phyloP scores from a whole-genome alignment of 805 yeast genomes.

The Yamadazyma scolyti region DNA sequence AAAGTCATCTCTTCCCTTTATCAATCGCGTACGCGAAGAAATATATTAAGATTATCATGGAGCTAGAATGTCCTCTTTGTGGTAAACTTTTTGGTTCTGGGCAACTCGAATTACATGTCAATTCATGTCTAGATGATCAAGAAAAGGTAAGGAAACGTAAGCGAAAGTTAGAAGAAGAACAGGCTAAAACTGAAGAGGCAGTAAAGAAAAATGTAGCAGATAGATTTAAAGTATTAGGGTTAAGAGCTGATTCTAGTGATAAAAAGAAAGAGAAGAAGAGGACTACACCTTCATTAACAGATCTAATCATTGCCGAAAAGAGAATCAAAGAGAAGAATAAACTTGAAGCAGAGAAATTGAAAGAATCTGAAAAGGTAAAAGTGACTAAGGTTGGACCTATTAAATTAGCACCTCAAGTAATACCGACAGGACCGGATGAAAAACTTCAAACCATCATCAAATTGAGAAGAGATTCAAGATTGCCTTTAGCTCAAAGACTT shows the following conservation, averaged over 20 bases:
- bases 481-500: conserved; percentile 40
- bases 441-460: conserved; percentile 9
- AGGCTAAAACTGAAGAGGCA: conserved; percentile 3
- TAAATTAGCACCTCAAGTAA: conserved; percentile 6
- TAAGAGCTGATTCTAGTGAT: conserved; percentile 24
- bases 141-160: conserved; percentile 10
- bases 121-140: conserved; percentile 33
- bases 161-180: conserved; percentile 1
- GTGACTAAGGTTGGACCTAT: not conserved
- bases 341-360: conserved; percentile 6
- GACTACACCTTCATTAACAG: conserved; percentile 30
- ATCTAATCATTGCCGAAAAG: conserved; percentile 31
- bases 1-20: conserved; percentile 19
- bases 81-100: conserved; percentile 16
- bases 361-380: not conserved
- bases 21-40: too few relatives aligned
- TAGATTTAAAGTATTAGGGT: conserved; percentile 29
- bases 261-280: conserved; percentile 14
- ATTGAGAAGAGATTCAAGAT: conserved; percentile 16
- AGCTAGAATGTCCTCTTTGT: conserved; percentile 35
- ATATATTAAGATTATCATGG: too few relatives aligned
- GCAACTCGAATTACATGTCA: conserved; percentile 37
- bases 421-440: conserved; percentile 7
- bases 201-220: conserved; percentile 1
- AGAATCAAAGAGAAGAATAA: conserved; percentile 16